Conservation (phyloP, 2,329 filamentous ascomycete genomes). For the Cyclaneusma minus region DNA sequence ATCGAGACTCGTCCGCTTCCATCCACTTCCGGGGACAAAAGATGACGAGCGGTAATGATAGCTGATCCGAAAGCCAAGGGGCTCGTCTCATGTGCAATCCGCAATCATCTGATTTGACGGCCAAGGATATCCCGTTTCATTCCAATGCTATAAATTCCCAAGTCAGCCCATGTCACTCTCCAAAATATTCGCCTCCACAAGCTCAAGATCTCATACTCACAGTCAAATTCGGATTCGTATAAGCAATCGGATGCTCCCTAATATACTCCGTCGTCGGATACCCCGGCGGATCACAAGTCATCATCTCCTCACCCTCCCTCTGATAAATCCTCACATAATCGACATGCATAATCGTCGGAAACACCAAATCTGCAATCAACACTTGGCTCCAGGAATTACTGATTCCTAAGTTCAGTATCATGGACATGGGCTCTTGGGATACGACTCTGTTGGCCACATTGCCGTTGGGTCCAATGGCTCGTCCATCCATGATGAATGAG, state of each 20-base stretch:
- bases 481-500: slow-evolving; percentile 33
- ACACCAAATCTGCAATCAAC: slow-evolving; percentile 25
- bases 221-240: slow-evolving; percentile 33
- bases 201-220: slow-evolving; percentile 20
- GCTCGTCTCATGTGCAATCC: slow-evolving; percentile 6
- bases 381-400: slow-evolving; percentile 32
- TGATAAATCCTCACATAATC: slow-evolving; percentile 41
- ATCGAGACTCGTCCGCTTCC: too few relatives aligned
- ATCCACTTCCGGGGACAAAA: too few relatives aligned
- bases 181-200: neutral
- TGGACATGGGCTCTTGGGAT: slow-evolving; percentile 35
- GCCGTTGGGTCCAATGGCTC: slow-evolving; percentile 35
- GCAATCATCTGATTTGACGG: slow-evolving; percentile 13
- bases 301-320: slow-evolving; percentile 25
- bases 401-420: slow-evolving; percentile 36
- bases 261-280: slow-evolving; percentile 36
- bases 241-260: slow-evolving; percentile 27
- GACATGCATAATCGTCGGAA: slow-evolving; percentile 34
- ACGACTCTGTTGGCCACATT: slow-evolving; percentile 32
- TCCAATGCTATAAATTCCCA: slow-evolving; percentile 10
- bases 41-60: too few relatives aligned
- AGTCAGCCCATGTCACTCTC: neutral
- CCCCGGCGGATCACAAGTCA: slow-evolving; percentile 38
- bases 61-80: too few relatives aligned
- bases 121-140: slow-evolving; percentile 15